Percentiles rank a stretch among this genome's conserved stretches.
Evolutionary conservation across 2,329 filamentous ascomycete genomes (phyloP).

Genomic region (Pseudomassariella vexata): DNA sequence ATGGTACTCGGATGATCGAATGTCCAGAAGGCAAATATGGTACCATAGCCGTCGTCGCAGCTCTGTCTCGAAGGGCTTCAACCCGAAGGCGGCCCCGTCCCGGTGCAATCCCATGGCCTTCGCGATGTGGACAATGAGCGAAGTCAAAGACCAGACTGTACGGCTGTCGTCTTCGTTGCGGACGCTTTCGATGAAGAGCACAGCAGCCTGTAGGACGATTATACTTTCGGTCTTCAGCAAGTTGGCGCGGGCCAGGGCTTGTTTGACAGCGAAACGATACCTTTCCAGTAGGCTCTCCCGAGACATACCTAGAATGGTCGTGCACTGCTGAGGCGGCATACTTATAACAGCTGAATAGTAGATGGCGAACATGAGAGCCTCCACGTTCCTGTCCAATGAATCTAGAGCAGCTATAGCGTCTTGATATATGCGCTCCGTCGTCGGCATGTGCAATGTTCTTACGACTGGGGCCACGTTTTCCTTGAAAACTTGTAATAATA

Average conservation of each 20-base stretch:
- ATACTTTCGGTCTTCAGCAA: slow-evolving; percentile 46
- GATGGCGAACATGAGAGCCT: slow-evolving; percentile 30
- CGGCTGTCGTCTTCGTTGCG: slow-evolving; percentile 37
- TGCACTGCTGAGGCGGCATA: slow-evolving; percentile 35
- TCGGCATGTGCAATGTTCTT: slow-evolving; percentile 2
- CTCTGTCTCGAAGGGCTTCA: slow-evolving; percentile 41
- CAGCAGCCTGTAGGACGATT: slow-evolving; percentile 47
- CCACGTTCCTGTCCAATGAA: neutral
- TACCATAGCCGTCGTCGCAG: slow-evolving; percentile 51
- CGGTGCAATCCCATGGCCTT: slow-evolving; percentile 47
- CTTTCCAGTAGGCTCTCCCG: slow-evolving; percentile 27
- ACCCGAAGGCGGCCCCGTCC: slow-evolving; percentile 30
- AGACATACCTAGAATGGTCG: slow-evolving; percentile 25
- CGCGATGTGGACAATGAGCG: slow-evolving; percentile 45
- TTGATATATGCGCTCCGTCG: neutral
- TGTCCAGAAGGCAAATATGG: slow-evolving; percentile 40
- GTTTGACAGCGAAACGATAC: slow-evolving; percentile 35
- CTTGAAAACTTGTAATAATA: slow-evolving; percentile 3
- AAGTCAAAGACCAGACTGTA: slow-evolving; percentile 45
- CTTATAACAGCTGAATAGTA: slow-evolving; percentile 33
- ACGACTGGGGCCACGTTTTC: slow-evolving; percentile 4
- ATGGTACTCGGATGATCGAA: slow-evolving; percentile 17
- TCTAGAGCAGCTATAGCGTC: neutral
- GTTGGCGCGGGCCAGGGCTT: slow-evolving; percentile 42
- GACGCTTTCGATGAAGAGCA: slow-evolving; percentile 36